Conservation (phyloP, 169 alveolate species). For the Eimeria tenella region DNA sequence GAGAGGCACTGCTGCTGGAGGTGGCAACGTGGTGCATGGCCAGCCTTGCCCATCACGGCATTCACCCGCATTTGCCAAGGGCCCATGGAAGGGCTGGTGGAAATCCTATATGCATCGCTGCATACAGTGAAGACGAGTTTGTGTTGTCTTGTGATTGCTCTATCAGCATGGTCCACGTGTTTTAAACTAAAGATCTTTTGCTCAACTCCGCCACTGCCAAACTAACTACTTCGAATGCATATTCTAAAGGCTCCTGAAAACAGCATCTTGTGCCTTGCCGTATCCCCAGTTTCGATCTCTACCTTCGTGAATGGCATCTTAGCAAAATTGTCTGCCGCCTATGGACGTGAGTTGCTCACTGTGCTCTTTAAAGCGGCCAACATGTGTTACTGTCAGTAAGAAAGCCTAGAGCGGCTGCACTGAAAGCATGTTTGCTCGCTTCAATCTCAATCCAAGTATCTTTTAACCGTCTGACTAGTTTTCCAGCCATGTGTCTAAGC, state of each 20-base stretch:
- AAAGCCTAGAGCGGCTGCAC: too few species aligned
- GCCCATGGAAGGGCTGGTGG: neutral
- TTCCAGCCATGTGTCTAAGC: too few species aligned
- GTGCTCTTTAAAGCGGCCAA: too few species aligned
- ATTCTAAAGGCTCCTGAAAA: neutral
- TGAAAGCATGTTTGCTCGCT: too few species aligned
- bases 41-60: constrained; percentile 1
- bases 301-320: too few species aligned
- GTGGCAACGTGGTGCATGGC: constrained; percentile 4
- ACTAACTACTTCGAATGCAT: too few species aligned
- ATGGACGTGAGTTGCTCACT: too few species aligned
- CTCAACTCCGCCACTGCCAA: neutral
- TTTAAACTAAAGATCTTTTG: neutral
- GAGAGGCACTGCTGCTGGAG: constrained; percentile 59
- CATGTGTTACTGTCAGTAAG: too few species aligned
- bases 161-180: constrained; percentile 34
- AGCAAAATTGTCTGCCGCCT: too few species aligned
- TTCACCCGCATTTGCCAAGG: constrained; percentile 43
- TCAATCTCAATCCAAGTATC: too few species aligned
- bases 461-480: too few species aligned
- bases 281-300: too few species aligned
- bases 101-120: constrained; percentile 18
- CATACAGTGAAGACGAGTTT: constrained; percentile 36
- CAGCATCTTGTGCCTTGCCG: neutral
- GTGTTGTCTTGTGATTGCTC: constrained; percentile 44